Evolutionary conservation across 768 basidiomycete species (phyloP), one percentile per base, ranked within the genome.

Genomic region (Suillus tomentosus): DNA sequence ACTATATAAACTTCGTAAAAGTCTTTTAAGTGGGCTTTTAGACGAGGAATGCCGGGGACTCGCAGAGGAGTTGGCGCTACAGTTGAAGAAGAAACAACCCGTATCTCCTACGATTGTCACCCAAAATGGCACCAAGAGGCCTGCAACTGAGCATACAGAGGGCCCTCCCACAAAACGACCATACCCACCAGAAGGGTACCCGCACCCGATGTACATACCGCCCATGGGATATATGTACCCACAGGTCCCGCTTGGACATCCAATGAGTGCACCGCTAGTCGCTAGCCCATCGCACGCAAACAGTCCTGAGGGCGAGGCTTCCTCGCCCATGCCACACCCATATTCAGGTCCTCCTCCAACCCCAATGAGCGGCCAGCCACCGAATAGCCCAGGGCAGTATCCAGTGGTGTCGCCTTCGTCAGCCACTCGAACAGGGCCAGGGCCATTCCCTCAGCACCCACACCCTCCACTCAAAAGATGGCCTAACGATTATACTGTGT

Each of bases 401-500:
- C 61, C 31, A 64, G 66, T 50, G 66, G 67, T 15, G 55, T 55
- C 64, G 27, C 36, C 63, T 61, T 61, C 60, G n/a, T 55, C 66
- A 60, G 64, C 73, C 68, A 56, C 66, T 57, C 67, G 71, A 3
- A 61, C 69, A 14, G 61, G 66, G 59, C 3, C 62, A 14, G 43
- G 64, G 6, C 68, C 78, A 31, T 79, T 82, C 54, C 80, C 86
- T 3, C 82, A 84, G 61, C 84, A 85, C 67, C 81, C 86, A 0
- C 86, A 87, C 67, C 85, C 87, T 2, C 86, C 87, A 3, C 77
- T 88, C 36, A 90, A 89, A 70, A 84, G 87, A 15, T 91, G 89
- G 89, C 89, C 89, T 42, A 89, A 90, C 69, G 89, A 90, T 75
- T 89, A 88, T 72, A 86, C 85, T 10, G 89, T 91, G 24, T 81